Percentiles rank a stretch among this genome's conserved stretches.
phyloP scores from a whole-genome alignment of 768 basidiomycete genomes.

The Crucibulum laeve region DNA sequence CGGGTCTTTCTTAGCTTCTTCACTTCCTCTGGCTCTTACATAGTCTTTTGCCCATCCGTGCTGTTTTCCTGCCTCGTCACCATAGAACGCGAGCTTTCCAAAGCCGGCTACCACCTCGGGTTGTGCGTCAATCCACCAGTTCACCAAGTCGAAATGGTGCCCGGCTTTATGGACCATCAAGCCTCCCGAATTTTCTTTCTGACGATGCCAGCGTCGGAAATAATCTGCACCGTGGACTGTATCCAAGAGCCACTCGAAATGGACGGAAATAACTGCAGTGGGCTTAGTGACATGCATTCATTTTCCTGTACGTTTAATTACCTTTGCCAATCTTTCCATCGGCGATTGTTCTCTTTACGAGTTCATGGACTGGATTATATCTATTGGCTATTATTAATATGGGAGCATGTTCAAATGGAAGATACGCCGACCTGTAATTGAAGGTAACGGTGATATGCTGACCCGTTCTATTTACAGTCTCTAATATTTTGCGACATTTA shows the following conservation, averaged over 20 bases:
- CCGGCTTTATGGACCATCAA: slow-evolving; percentile 43
- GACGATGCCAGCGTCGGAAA: slow-evolving; percentile 46
- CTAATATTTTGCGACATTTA: slow-evolving; percentile 40
- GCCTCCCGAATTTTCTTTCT: slow-evolving; percentile 38
- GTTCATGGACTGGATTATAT: slow-evolving; percentile 47
- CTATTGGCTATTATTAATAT: slow-evolving; percentile 10
- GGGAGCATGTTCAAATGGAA: not conserved
- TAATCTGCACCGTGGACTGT: slow-evolving; percentile 51
- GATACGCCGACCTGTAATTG: slow-evolving; percentile 28
- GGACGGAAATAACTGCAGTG: slow-evolving; percentile 36
- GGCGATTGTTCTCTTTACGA: slow-evolving; percentile 40
- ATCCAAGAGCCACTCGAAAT: slow-evolving; percentile 51
- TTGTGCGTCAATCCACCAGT: slow-evolving; percentile 48
- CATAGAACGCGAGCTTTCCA: slow-evolving; percentile 44
- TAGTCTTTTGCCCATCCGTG: slow-evolving; percentile 45
- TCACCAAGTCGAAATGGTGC: slow-evolving; percentile 49
- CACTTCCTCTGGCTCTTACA: slow-evolving; percentile 35
- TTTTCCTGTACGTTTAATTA: slow-evolving; percentile 4
- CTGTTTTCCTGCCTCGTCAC: slow-evolving; percentile 36
- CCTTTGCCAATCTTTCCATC: slow-evolving; percentile 42
- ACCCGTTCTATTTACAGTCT: slow-evolving; percentile 38
- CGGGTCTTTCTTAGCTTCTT: slow-evolving; percentile 39
- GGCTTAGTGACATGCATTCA: not conserved
- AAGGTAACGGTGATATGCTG: slow-evolving; percentile 37
- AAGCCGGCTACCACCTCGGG: slow-evolving; percentile 43